phyloP scores from a whole-genome alignment of 257 asterid species.

The Solanum bulbocastanum region DNA sequence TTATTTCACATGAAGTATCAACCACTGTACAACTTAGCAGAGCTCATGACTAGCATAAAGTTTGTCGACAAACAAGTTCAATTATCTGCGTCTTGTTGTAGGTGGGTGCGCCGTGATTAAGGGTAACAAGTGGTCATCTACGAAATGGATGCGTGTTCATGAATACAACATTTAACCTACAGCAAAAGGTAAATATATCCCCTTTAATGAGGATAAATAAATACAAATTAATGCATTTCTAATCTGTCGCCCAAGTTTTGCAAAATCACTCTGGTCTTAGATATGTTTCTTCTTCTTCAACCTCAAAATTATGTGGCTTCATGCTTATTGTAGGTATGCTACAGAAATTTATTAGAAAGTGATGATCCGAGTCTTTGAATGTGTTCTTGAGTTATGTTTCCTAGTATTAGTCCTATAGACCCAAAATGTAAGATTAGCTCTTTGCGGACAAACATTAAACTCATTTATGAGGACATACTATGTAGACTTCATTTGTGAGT shows the following conservation, averaged over 20 bases:
- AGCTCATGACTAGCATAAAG: neutral
- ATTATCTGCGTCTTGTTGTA: neutral
- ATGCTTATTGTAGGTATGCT: neutral
- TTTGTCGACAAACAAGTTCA: neutral
- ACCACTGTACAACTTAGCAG: neutral
- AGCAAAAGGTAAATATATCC: neutral
- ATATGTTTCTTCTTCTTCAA: neutral
- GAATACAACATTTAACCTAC: slow-evolving; percentile 18
- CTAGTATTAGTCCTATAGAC: neutral
- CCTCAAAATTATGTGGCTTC: neutral
- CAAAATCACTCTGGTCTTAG: neutral
- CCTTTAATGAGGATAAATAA: neutral
- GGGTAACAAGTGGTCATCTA: slow-evolving; percentile 43
- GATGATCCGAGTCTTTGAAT: neutral
- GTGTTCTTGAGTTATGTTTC: neutral
- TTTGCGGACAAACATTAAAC: neutral
- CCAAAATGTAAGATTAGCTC: neutral
- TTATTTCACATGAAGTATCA: neutral
- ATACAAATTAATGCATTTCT: neutral
- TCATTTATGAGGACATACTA: neutral
- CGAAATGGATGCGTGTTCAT: slow-evolving; percentile 34
- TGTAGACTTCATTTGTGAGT: neutral
- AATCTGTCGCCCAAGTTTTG: neutral
- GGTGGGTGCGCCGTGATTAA: slow-evolving; percentile 38
- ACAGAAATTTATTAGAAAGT: neutral